These are phyloP conservation scores for Corchorus olitorius DNA, from an alignment of 345 rosid species.

Conservation along the genomic window DNA sequence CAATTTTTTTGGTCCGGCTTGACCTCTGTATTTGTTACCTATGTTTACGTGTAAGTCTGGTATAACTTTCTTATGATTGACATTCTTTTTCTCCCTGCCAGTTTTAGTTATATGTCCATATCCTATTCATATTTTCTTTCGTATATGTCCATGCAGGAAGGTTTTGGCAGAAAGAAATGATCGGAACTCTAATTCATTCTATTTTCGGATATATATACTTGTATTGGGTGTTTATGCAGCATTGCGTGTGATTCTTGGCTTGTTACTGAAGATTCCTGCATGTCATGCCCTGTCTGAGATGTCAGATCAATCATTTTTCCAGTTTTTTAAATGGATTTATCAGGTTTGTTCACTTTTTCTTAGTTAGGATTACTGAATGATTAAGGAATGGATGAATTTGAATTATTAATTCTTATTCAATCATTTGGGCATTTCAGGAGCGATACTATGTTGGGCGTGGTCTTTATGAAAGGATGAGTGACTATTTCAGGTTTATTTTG, in stretches of 20 bases:
- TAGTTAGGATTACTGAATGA: conserved; percentile 16
- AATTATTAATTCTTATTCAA: conserved; percentile 16
- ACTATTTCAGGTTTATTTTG: conserved; percentile 76
- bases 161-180: conserved; percentile 75
- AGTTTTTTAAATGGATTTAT: conserved; percentile 98
- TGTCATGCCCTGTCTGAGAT: conserved; percentile 85
- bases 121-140: conserved; percentile 14
- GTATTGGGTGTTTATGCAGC: conserved; percentile 86
- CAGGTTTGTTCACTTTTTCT: conserved; percentile 50
- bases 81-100: neutral
- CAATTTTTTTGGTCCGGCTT: conserved; percentile 85
- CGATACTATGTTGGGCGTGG: conserved; percentile 98
- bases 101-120: neutral
- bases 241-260: conserved; percentile 65
- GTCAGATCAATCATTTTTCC: conserved; percentile 95
- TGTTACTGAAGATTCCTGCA: conserved; percentile 73
- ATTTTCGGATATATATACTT: conserved; percentile 83
- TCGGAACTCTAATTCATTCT: conserved; percentile 56
- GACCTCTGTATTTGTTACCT: conserved; percentile 69
- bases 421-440: conserved; percentile 61
- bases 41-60: conserved; percentile 73
- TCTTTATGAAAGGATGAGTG: conserved; percentile 78
- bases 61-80: neutral
- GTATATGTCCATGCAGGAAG: conserved; percentile 53
- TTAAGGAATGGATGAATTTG: conserved; percentile 11